Evolutionary conservation across 2,329 filamentous ascomycete genomes (phyloP), one percentile per base, ranked within the genome.

Genomic region (Akanthomyces uredinophilus): DNA sequence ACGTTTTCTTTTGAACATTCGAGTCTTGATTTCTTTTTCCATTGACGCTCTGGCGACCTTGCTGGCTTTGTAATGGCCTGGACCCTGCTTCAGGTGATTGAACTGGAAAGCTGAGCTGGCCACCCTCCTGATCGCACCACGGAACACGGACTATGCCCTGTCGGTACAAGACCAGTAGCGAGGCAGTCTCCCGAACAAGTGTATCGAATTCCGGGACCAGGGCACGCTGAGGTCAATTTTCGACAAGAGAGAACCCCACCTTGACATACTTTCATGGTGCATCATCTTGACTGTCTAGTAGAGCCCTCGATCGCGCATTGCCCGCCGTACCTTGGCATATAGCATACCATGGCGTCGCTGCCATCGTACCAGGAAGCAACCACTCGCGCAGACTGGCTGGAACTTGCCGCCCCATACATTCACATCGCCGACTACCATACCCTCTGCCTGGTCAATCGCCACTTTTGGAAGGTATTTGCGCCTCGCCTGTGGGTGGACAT

Each of bases 291-390:
- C 43, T 47, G 27, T 29, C 55, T 35, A 7, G 14, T 27, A 52
- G 24, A 55, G 29, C 37, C 27, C 32, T 32, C 11, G 43, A 49
- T 49, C 32, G 44, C 35, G 10, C 43, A n/a, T 49, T 20, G 44
- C 44, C 41, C 20, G 32, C 35, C 44, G 55, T 20, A 50, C 44
- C 47, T 43, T 24, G 22, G 13, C 41, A 29, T 11, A 29, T 50
- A 57, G 20, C 27, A 39, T 46, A 64, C 20, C 62, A 74, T 74
- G 73, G 52, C 66, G 46, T 64, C 68, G 13, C 76, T 80, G n/a
- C 83, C 83, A 1, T 82, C 83, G 0, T 86, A 86, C 69, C 72
- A 76, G 56, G 78, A 84, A 63, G 83, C 83, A 58, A 78, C 75
- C 2, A 67, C 74, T 8, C 71, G 69, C 11, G 68, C 69, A 24